Evolutionary conservation across 495 filamentous ascomycete species (phyloP), one percentile per base, ranked within the genome.

Genomic region (Barbatosphaeria neglecta): DNA sequence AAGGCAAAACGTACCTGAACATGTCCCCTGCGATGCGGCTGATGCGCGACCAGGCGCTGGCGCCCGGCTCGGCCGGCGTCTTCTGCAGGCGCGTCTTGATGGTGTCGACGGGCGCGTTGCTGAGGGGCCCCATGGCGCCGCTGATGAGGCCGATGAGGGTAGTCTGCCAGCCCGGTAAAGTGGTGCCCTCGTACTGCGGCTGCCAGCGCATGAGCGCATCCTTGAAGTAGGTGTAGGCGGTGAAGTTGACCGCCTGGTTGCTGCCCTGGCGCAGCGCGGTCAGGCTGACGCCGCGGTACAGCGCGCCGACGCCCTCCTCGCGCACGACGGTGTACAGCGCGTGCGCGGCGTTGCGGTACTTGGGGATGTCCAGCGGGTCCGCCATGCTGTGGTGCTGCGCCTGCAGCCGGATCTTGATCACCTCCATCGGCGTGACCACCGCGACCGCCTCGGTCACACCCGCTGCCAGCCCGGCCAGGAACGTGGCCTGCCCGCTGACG

Each of bases 231-330:
- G 85, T 87, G 68, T 99, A 99, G 10, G 93, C 93, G 22, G 90
- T 96, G 74, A 99, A 99, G 74, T 99, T 99, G 60, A 93, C 85
- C 10, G 93, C 92, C 70, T 99, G 92, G 71, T 99, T 98, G 48
- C 81, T 89, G 46, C 90, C 92, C 66, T 98, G 92, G 43, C 92
- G 78, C 46, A 97, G 77, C 1, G 89, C 92, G 2, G 92, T 98
- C 18, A 98, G 76, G 16, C 84, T 86, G 13, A 98, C 90, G 54
- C 92, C 92, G 41, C 92, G 84, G 64, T 95, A 98, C 27, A 98
- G 66, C 4, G 87, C 81, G 45, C 84, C 79, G 60, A 86, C 61
- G 1, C 92, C 92, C 69, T 98, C 92, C 65, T 98, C 92, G 52
- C 77, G 78, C 22, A 97, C 64, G 37, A 98, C 86, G 25, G 89